Percentiles rank a stretch among this genome's conserved stretches.
Evolutionary conservation across 768 basidiomycete species (phyloP).

Genomic region (Ephemerocybe angulata): DNA sequence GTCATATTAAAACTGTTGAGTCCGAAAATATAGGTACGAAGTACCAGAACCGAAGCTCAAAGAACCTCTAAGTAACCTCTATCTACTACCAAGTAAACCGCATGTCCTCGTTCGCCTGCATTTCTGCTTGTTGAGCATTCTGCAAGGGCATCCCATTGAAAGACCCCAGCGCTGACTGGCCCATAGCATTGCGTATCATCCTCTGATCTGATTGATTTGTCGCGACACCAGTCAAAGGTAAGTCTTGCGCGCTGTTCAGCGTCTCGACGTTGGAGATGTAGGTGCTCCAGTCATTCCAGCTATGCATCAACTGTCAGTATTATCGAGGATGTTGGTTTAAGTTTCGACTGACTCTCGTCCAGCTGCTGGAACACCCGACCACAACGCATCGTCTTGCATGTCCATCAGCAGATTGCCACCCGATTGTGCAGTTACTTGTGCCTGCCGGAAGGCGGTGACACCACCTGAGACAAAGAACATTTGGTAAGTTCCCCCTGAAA

Average conservation of each 20-base stretch:
- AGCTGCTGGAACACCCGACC: neutral
- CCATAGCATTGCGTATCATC: too few relatives aligned
- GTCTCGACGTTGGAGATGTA: neutral
- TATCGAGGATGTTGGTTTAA: neutral
- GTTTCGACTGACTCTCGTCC: neutral
- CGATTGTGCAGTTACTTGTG: too few relatives aligned
- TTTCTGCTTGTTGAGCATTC: neutral
- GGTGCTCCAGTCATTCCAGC: neutral
- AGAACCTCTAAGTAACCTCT: conserved; percentile 2
- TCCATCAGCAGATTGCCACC: neutral
- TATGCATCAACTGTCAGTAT: neutral
- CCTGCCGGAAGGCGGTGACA: too few relatives aligned
- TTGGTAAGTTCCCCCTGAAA: too few relatives aligned
- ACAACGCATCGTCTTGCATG: neutral
- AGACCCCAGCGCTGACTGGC: too few relatives aligned
- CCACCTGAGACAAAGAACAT: too few relatives aligned
- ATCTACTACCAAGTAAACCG: neutral
- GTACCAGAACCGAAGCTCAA: too few relatives aligned
- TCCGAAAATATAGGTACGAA: too few relatives aligned
- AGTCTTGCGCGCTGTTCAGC: neutral
- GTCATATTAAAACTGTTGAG: too few relatives aligned
- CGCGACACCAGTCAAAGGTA: too few relatives aligned
- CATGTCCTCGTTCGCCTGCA: neutral
- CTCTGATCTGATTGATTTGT: too few relatives aligned
- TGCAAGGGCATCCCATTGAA: neutral